Evolutionary conservation across 75 land plant genomes (phyloP).

Genomic region (Cryptomeria japonica): DNA sequence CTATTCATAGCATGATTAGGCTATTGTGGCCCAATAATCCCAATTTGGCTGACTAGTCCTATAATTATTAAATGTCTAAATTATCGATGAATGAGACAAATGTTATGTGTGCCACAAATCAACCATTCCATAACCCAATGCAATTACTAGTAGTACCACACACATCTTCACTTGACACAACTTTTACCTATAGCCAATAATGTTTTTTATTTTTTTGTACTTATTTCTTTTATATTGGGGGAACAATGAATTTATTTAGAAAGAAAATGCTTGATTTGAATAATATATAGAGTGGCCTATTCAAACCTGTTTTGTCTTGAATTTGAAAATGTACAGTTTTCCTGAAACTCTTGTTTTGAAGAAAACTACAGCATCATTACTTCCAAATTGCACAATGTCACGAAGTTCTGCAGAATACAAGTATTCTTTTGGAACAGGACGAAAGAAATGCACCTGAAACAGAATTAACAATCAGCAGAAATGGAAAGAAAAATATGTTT

Average conservation of each 20-base stretch:
- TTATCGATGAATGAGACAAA: too few relatives aligned
- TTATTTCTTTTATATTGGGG: too few relatives aligned
- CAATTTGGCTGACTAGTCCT: too few relatives aligned
- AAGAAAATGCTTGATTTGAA: background rate
- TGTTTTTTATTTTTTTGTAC: too few relatives aligned
- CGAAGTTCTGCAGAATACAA: slow-evolving; percentile 30
- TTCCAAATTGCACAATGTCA: slow-evolving; percentile 35
- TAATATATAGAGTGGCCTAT: background rate
- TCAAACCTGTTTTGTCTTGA: slow-evolving; percentile 34
- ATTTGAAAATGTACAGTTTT: slow-evolving; percentile 15
- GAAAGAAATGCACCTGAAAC: slow-evolving; percentile 32
- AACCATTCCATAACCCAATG: too few relatives aligned
- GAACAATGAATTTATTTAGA: background rate
- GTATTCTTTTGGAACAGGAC: slow-evolving; percentile 30
- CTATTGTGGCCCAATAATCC: too few relatives aligned
- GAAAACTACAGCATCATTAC: slow-evolving; percentile 21
- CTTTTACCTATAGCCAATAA: background rate
- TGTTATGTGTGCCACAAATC: too few relatives aligned
- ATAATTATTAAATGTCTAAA: too few relatives aligned
- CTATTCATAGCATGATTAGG: background rate
- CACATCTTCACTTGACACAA: slow-evolving; percentile 30
- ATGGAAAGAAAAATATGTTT: background rate
- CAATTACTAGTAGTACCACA: slow-evolving; percentile 11
- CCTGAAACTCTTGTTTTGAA: slow-evolving; percentile 28
- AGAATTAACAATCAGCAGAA: background rate